Percentiles rank a stretch among this genome's conserved stretches.
Conservation (phyloP, 768 basidiomycete species). For the Panaeolus cyanescens region DNA sequence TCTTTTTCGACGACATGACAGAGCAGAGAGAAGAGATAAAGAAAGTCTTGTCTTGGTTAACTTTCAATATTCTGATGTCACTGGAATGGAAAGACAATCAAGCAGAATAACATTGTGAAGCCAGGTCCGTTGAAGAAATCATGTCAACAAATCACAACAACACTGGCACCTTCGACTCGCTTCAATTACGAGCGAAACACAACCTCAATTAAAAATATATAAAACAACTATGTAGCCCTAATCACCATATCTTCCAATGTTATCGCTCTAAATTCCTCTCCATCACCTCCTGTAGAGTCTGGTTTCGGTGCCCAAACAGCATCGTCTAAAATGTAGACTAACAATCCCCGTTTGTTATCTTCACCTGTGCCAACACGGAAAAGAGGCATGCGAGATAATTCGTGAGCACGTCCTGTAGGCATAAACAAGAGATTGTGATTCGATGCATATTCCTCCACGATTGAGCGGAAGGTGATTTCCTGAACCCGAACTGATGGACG, state of each 20-base stretch:
- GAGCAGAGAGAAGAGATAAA: not conserved
- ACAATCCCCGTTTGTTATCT: conserved; percentile 84
- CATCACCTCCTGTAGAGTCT: conserved; percentile 43
- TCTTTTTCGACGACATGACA: conserved; percentile 26
- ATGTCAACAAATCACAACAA: not conserved
- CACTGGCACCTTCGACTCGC: too few species aligned
- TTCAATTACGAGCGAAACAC: not conserved
- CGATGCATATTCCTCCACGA: conserved; percentile 90
- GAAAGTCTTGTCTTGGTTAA: not conserved
- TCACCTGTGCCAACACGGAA: conserved; percentile 78
- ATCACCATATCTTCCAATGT: conserved; percentile 88
- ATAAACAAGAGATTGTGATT: conserved; percentile 87
- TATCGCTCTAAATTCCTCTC: conserved; percentile 73
- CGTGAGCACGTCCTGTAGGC: conserved; percentile 84
- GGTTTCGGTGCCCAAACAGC: conserved; percentile 83
- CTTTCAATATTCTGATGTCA: not conserved
- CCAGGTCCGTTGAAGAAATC: not conserved
- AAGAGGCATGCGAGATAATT: conserved; percentile 84
- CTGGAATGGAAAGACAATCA: not conserved
- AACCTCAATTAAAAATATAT: not conserved
- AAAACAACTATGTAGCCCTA: conserved; percentile 37
- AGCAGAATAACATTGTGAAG: not conserved
- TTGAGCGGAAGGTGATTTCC: conserved; percentile 90
- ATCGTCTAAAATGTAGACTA: conserved; percentile 91
- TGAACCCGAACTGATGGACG: conserved; percentile 56